Base-by-base conservation (phyloP, 139 green algal genomes). In the Auxenochlorella pyrenoidosa region DNA sequence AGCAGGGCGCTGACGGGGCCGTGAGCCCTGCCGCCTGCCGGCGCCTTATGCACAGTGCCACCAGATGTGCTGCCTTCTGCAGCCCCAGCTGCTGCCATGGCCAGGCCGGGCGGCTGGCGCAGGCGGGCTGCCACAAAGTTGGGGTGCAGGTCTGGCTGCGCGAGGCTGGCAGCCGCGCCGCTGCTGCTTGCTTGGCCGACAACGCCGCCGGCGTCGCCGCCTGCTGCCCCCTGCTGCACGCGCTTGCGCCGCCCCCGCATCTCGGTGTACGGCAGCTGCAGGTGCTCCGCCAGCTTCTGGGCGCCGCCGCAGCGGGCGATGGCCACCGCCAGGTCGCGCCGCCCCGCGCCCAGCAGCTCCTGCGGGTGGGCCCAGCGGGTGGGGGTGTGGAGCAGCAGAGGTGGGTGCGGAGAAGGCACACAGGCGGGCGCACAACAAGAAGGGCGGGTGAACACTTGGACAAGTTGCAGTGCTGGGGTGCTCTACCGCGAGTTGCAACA, bases 191-290 rank as follows among this genome's bases (percentile, higher is more conserved):
- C 15, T 34, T 30, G 34, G 68, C 68, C 68, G 44, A 34, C 34
- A 43, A 0, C 5, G n/a, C 66, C n/a, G 68, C 34, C 68, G 4
- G 16, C 38, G 38, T 40, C 26, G 73, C 40, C 19, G 26, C 30
- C 40, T 38, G 54, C 78, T 58, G 28, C 36, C 36, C 26, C 34
- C 79, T 28, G 1, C 12, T 51, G 38, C 34, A 18, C 6, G 0
- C 59, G 79, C 38, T 73, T 73, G 36, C 79, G 80, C 80, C 82
- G 65, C 3, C 82, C 82, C 18, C 82, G 44, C 40, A 34, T 78
- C 82, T 86, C 82, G 12, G 65, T 36, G 41, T 79, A 86, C 4
- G 65, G 66, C 82, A 86, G 65, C 43, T 68, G 43, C 82, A 86
- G 82, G 63, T 76, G 54, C 71, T 89, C 51, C 0, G 72, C 66